Base-by-base conservation (phyloP, 129 eudicot species). In the Flaveria linearis region DNA sequence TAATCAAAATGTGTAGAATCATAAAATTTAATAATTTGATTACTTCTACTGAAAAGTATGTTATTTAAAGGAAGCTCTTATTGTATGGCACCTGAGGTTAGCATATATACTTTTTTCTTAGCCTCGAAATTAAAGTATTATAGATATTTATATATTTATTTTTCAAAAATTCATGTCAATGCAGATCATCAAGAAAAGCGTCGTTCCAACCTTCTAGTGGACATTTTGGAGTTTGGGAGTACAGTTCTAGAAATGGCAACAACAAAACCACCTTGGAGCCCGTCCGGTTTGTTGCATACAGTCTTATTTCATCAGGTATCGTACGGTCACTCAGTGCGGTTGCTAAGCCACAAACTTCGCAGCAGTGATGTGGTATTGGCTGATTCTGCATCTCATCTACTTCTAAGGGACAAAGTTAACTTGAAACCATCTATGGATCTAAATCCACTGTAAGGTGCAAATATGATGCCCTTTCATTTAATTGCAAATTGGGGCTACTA, bases 201-300 rank as follows among this genome's bases (percentile, higher is more conserved):
- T 65, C 74, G 93, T 46, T 87, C 80, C 77, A 92, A 85, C 76
- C 96, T 88, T 53, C 93, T 97, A 53, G 98, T 94, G 65, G 98
- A 94, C 75, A 87, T 94, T 30, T 94, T 26, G 98, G 98, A 94
- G 98, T 74, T 93, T 55, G 96, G 98, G 52, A 91, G 98, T 84
- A 94, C 98, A 15, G 98, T 94, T 70, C 76, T 94, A 57, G 97
- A 94, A 72, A 91, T 94, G 98, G 97, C 98, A 20, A 94, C 98
- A 2, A 82, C 98, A 68, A 91, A 91, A 83, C 98, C 98, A 55
- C 98, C 98, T 62, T 94, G 98, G 98, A 94, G 91, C 81, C 97
- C 88, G 74, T 89, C 39, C 6, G 39, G 39, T 30, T 30, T 30
- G 39, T 30, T 30, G 39, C 39, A 30, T 3, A 28, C 33, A 30